Evolutionary conservation across 495 filamentous ascomycete species (phyloP).

Genomic region (Melanomma pulvis-pyrius): DNA sequence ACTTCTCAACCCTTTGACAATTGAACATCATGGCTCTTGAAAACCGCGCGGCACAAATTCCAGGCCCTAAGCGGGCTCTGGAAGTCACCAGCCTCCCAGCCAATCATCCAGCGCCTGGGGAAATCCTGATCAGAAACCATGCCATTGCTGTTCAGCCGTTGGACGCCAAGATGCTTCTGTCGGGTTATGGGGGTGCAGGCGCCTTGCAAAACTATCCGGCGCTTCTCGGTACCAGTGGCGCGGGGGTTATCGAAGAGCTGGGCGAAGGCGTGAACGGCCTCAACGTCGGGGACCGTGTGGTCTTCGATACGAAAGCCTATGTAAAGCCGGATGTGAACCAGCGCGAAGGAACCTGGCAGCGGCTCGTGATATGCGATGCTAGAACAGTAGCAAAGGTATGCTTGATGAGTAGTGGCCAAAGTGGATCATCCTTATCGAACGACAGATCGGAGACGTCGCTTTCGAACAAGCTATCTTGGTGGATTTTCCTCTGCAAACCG

Average conservation of each 20-base stretch:
- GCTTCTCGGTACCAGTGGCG: constrained; percentile 33
- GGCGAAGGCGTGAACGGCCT: constrained; percentile 23
- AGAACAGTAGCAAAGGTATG: constrained; percentile 28
- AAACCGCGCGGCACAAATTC: constrained; percentile 17
- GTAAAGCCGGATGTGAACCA: constrained; percentile 21
- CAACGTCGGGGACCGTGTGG: constrained; percentile 32
- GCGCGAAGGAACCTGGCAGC: constrained; percentile 35
- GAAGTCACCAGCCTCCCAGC: constrained; percentile 1
- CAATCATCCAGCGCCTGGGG: constrained; percentile 10
- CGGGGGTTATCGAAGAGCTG: constrained; percentile 26
- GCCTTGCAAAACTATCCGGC: constrained; percentile 26
- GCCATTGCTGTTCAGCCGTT: constrained; percentile 30
- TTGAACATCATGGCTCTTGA: neutral
- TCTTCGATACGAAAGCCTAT: constrained; percentile 32
- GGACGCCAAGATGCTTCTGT: constrained; percentile 34
- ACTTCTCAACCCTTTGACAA: neutral
- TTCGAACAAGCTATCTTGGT: constrained; percentile 37
- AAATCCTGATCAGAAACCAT: constrained; percentile 31
- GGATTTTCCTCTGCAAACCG: constrained; percentile 35
- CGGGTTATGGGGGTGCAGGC: constrained; percentile 26
- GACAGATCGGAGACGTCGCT: constrained; percentile 25
- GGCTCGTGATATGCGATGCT: constrained; percentile 20
- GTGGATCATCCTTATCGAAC: neutral
- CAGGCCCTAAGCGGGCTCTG: neutral
- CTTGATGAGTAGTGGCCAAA: neutral